These are phyloP conservation scores for Ganoderma resinaceum DNA, from an alignment of 1,284 basidiomycete genomes.

Conservation along the genomic window DNA sequence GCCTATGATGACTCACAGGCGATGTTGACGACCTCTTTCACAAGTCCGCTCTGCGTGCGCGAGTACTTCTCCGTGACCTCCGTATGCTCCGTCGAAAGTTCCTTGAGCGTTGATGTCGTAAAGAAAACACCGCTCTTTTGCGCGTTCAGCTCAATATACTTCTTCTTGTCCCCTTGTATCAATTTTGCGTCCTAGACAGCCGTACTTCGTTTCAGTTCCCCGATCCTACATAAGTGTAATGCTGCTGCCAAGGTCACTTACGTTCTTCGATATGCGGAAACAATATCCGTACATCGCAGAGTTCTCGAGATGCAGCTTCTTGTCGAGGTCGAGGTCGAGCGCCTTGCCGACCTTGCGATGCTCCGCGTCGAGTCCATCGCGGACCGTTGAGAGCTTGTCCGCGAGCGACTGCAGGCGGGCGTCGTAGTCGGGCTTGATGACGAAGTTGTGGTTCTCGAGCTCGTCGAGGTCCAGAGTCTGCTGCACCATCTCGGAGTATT, in stretches of 20 bases:
- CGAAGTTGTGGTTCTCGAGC: conserved; percentile 85
- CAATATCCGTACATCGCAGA: conserved; percentile 92
- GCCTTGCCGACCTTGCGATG: conserved; percentile 79
- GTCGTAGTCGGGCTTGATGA: conserved; percentile 94
- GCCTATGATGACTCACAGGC: conserved; percentile 66
- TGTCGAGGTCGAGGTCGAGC: conserved; percentile 88
- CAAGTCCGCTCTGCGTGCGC: conserved; percentile 82
- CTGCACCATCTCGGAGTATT: conserved; percentile 95
- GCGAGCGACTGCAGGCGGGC: conserved; percentile 76
- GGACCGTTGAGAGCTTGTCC: conserved; percentile 65
- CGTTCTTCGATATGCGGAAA: conserved; percentile 91
- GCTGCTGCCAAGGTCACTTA: conserved; percentile 25
- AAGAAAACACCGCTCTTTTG: conserved; percentile 93
- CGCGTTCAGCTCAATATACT: conserved; percentile 88
- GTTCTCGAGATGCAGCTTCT: conserved; percentile 97
- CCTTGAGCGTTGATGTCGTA: conserved; percentile 83
- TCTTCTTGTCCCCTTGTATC: conserved; percentile 67
- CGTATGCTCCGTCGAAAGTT: conserved; percentile 77
- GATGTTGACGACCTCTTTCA: conserved; percentile 93
- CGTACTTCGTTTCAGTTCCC: conserved; percentile 13
- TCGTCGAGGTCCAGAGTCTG: conserved; percentile 93
- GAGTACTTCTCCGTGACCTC: conserved; percentile 78
- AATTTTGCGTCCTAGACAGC: conserved; percentile 85
- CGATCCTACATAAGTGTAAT: neutral
- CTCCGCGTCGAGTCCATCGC: conserved; percentile 87